Conservation (phyloP, 108 stramenopile species). For the Aureococcus anophagefferens region DNA sequence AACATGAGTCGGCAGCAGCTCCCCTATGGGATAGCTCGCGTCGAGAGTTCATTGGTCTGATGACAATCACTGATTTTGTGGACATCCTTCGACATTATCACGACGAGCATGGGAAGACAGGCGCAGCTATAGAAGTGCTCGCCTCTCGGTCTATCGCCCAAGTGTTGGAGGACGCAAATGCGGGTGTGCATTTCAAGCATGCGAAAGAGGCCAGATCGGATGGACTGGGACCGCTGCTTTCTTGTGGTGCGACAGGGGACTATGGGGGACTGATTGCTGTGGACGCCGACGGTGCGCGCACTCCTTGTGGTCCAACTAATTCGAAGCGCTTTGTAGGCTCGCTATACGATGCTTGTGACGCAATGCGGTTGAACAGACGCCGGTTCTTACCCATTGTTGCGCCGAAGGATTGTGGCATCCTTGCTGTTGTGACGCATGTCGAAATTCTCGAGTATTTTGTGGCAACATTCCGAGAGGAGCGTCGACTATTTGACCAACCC, state of each 20-base stretch:
- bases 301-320: too few species aligned
- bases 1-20: conserved; percentile 68
- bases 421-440: conserved; percentile 73
- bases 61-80: conserved; percentile 91
- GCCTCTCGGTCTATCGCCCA: conserved; percentile 68
- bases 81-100: conserved; percentile 77
- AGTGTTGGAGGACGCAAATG: conserved; percentile 41
- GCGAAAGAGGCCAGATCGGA: not conserved
- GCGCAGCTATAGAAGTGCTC: conserved; percentile 45
- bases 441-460: conserved; percentile 80
- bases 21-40: conserved; percentile 81
- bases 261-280: conserved; percentile 35
- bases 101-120: conserved; percentile 14
- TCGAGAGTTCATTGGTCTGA: conserved; percentile 78
- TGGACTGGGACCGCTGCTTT: too few species aligned
- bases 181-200: conserved; percentile 6
- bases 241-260: too few species aligned
- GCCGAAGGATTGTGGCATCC: conserved; percentile 67
- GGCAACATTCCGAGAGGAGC: conserved; percentile 81
- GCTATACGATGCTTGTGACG: conserved; percentile 53
- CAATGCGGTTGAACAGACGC: conserved; percentile 41
- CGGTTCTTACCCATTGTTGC: conserved; percentile 77
- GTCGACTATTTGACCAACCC: conserved; percentile 84
- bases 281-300: conserved; percentile 44
- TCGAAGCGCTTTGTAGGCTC: not conserved